These are phyloP conservation scores for Combretum micranthum DNA, from an alignment of 345 rosid species.

Conservation along the genomic window DNA sequence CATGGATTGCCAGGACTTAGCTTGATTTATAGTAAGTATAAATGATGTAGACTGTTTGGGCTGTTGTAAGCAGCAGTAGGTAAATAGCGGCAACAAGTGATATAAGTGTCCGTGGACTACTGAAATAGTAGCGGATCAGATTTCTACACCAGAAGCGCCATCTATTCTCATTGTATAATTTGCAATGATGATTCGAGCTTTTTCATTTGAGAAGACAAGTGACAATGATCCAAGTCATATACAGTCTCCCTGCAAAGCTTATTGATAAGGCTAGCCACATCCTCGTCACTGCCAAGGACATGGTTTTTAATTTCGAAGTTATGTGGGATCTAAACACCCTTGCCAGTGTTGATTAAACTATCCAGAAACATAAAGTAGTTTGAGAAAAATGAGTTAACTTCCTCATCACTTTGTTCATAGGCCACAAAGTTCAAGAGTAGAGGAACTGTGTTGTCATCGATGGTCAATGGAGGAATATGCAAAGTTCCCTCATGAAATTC, in stretches of 20 bases:
- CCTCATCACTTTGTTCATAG: constrained; percentile 11
- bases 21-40: constrained; percentile 1
- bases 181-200: constrained; percentile 1
- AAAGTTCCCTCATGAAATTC: constrained; percentile 1
- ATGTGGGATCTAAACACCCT: constrained; percentile 10
- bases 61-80: constrained; percentile 5
- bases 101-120: constrained; percentile 10
- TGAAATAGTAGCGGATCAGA: constrained; percentile 4
- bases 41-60: constrained; percentile 2
- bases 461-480: constrained; percentile 5
- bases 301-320: constrained; percentile 9
- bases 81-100: constrained; percentile 13
- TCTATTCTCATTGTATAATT: not conserved
- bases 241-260: constrained; percentile 8
- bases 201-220: constrained; percentile 1
- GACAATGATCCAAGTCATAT: not conserved
- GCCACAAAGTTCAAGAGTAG: constrained; percentile 12
- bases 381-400: constrained; percentile 4
- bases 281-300: constrained; percentile 10
- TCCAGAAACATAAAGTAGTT: constrained; percentile 14
- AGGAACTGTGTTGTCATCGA: constrained; percentile 7
- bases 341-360: constrained; percentile 2
- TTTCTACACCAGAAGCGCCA: constrained; percentile 8
- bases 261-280: constrained; percentile 7
- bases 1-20: too few species aligned